Percentiles rank a stretch among this genome's conserved stretches.
Conservation (phyloP, 1,139 yeast species). For the Hyphopichia khmerensis region DNA sequence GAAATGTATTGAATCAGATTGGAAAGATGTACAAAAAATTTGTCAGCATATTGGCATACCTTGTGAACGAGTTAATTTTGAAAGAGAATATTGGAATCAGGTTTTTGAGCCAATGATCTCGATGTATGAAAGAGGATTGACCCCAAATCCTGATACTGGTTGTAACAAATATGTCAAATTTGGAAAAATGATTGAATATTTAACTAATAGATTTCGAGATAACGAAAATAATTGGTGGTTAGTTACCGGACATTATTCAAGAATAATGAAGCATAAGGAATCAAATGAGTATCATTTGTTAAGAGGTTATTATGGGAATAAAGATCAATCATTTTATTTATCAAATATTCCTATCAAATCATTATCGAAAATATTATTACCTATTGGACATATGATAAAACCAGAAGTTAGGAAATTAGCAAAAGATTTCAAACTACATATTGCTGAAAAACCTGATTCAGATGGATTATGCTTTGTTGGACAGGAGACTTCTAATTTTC, state of each 20-base stretch:
- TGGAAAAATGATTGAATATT: slow-evolving; percentile 66
- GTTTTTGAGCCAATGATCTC: slow-evolving; percentile 92
- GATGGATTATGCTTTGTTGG: slow-evolving; percentile 94
- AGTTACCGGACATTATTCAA: slow-evolving; percentile 92
- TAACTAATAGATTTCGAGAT: slow-evolving; percentile 33
- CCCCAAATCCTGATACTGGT: slow-evolving; percentile 94
- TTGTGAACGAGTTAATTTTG: slow-evolving; percentile 78
- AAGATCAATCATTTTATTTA: slow-evolving; percentile 91
- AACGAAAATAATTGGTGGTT: slow-evolving; percentile 62
- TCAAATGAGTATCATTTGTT: slow-evolving; percentile 47
- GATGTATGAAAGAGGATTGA: slow-evolving; percentile 65
- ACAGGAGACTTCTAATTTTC: slow-evolving; percentile 67
- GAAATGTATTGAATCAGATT: slow-evolving; percentile 79
- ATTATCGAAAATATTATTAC: slow-evolving; percentile 60
- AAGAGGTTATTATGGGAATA: slow-evolving; percentile 57
- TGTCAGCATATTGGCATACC: slow-evolving; percentile 62
- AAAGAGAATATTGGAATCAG: slow-evolving; percentile 85
- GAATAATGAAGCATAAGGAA: slow-evolving; percentile 42
- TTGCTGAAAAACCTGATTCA: slow-evolving; percentile 83
- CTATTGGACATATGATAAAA: slow-evolving; percentile 75
- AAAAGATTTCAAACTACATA: slow-evolving; percentile 46
- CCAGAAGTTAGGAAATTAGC: slow-evolving; percentile 76
- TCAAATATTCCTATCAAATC: slow-evolving; percentile 58
- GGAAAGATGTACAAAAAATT: slow-evolving; percentile 77
- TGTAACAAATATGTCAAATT: slow-evolving; percentile 87